A percentile compares a stretch with the other conserved stretches of the same genome.
Evolutionary conservation across 768 basidiomycete species (phyloP).

Genomic region (Fomitopsis pulvina): DNA sequence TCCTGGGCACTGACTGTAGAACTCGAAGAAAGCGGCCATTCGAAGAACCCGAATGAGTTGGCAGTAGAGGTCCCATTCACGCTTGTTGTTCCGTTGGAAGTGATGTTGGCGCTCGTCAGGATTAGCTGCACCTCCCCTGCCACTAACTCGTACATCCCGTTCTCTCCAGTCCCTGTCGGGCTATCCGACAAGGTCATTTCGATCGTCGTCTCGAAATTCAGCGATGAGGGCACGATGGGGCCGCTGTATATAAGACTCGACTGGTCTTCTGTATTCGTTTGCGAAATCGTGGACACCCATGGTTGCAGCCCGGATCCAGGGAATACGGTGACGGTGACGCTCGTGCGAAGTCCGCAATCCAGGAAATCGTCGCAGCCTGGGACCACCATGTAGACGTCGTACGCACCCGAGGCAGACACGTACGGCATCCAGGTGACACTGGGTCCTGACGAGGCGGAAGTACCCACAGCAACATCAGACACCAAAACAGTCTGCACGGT

Average conservation of each 20-base stretch:
- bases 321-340: slow-evolving; percentile 77
- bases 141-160: slow-evolving; percentile 72
- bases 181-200: slow-evolving; percentile 63
- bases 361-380: slow-evolving; percentile 82
- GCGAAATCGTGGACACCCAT: slow-evolving; percentile 62
- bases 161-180: slow-evolving; percentile 56
- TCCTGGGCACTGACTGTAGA: slow-evolving; percentile 50
- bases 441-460: slow-evolving; percentile 55
- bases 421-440: slow-evolving; percentile 88
- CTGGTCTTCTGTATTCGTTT: slow-evolving; percentile 63
- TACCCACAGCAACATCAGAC: slow-evolving; percentile 59
- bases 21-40: slow-evolving; percentile 59
- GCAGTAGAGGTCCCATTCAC: slow-evolving; percentile 29
- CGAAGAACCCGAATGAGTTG: slow-evolving; percentile 78
- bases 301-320: slow-evolving; percentile 64
- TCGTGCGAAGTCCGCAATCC: slow-evolving; percentile 76
- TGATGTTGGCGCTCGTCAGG: slow-evolving; percentile 54
- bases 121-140: slow-evolving; percentile 82
- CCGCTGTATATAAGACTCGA: slow-evolving; percentile 69
- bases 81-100: slow-evolving; percentile 24
- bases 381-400: slow-evolving; percentile 76
- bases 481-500: slow-evolving; percentile 74
- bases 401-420: slow-evolving; percentile 83
- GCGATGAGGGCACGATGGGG: slow-evolving; percentile 68
- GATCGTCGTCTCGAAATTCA: slow-evolving; percentile 67